Conservation (phyloP, 495 filamentous ascomycete species). For the Neohortaea acidophila region DNA sequence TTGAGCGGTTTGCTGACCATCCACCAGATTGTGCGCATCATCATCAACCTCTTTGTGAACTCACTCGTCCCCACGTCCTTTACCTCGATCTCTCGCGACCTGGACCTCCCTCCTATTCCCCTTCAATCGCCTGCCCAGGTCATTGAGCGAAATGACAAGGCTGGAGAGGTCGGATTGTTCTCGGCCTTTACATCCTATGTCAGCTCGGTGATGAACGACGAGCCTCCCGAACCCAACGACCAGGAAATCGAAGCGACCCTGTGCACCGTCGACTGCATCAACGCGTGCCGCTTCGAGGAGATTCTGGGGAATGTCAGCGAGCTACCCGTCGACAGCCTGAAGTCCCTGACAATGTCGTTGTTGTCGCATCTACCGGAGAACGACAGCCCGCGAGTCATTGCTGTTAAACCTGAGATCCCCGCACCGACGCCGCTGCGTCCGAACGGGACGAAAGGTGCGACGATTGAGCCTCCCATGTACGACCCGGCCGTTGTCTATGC, state of each 20-base stretch:
- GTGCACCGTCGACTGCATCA: slow-evolving; percentile 86
- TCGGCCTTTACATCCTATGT: slow-evolving; percentile 91
- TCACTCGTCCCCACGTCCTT: slow-evolving; percentile 80
- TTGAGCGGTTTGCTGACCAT: slow-evolving; percentile 14
- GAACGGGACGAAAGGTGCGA: slow-evolving; percentile 38
- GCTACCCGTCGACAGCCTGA: slow-evolving; percentile 51
- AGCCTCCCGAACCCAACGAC: slow-evolving; percentile 91
- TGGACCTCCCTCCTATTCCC: slow-evolving; percentile 72
- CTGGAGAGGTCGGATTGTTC: slow-evolving; percentile 67
- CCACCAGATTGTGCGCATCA: slow-evolving; percentile 63
- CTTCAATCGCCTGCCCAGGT: slow-evolving; percentile 84
- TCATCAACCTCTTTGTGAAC: slow-evolving; percentile 92
- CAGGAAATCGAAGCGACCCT: slow-evolving; percentile 93
- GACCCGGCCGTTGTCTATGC: slow-evolving; percentile 78
- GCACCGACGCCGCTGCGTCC: slow-evolving; percentile 32
- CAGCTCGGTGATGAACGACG: slow-evolving; percentile 95
- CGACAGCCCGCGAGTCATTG: slow-evolving; percentile 63
- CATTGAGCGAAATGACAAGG: slow-evolving; percentile 68
- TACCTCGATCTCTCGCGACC: slow-evolving; percentile 46
- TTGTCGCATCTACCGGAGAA: slow-evolving; percentile 79
- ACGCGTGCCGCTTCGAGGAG: slow-evolving; percentile 69
- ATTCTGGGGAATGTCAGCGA: slow-evolving; percentile 73
- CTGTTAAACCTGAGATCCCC: slow-evolving; percentile 68
- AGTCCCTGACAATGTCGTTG: slow-evolving; percentile 54
- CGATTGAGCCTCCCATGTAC: slow-evolving; percentile 45